Evolutionary conservation across 345 rosid genomes (phyloP), one percentile per base, ranked within the genome.

Genomic region (Gossypium bickii): DNA sequence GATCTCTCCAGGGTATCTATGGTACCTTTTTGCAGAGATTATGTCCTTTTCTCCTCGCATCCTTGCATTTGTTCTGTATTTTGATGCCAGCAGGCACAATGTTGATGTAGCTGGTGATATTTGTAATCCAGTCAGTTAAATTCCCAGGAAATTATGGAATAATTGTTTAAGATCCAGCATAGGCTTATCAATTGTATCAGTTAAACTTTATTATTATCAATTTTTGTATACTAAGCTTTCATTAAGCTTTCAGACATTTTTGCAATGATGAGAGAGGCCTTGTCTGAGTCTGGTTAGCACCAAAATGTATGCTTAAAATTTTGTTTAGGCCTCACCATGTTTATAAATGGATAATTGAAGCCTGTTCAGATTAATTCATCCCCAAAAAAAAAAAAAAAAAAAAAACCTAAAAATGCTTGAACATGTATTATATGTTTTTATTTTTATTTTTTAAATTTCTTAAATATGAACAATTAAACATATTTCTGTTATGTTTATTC

Each of bases 131-230:
- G 17, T 66, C 34, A 66, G 12, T 47, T 67, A 9, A 67, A 45
- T 22, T 20, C 56, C 20, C 71, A 22, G 10, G 12, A 47, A 12
- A 22, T 7, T 12, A 47, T 22, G 56, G 56, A 48, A 47, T 67
- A 67, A 20, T 67, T 67, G 71, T 67, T 48, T 18, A 22, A 67
- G 55, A 67, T 49, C 47, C 7, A 49, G 57, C 57, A 48, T 53
- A 24, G 43, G 45, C 58, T 27, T 49, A 9, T 49, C 58, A 9
- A 24, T 27, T 48, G 34, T 67, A 22, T 7, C 18, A 22, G 55
- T 49, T 25, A 49, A 25, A 15, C 18, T 55, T 8, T n/a, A 55
- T 7, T n/a, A 4, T 16, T 6, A 16, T n/a, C 20, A 3, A 3
- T 52, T 67, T 48, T 24, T 68, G 43, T 68, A 68, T 49, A 15